phyloP scores from a whole-genome alignment of 2,329 filamentous ascomycete species.

The Clathrospora elynae region DNA sequence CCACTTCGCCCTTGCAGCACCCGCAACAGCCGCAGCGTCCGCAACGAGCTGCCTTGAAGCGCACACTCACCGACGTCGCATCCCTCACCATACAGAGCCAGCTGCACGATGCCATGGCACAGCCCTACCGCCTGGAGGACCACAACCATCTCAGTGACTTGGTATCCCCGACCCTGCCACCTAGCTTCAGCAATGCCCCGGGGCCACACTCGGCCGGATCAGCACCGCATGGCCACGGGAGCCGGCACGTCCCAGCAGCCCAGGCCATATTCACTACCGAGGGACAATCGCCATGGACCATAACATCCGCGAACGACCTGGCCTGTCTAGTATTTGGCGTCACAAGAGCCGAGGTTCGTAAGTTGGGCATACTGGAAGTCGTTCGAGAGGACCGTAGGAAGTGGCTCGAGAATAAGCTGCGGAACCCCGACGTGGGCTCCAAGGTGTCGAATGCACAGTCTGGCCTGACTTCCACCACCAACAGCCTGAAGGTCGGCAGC shows the following conservation, averaged over 20 bases:
- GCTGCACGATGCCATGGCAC: conserved; percentile 81
- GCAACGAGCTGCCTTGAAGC: conserved; percentile 70
- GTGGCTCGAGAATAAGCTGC: conserved; percentile 87
- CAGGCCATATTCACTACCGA: conserved; percentile 99
- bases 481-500: conserved; percentile 68
- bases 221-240: conserved; percentile 79
- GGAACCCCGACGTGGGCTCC: conserved; percentile 62
- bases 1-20: conserved; percentile 28
- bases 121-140: conserved; percentile 72
- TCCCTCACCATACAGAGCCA: conserved; percentile 77
- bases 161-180: conserved; percentile 51
- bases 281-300: conserved; percentile 87
- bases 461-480: conserved; percentile 46
- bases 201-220: conserved; percentile 47
- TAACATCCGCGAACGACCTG: conserved; percentile 92
- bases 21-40: conserved; percentile 43
- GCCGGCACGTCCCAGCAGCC: conserved; percentile 85
- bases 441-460: conserved; percentile 45
- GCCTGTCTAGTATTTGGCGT: conserved; percentile 99
- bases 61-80: conserved; percentile 84
- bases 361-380: conserved; percentile 92
- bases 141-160: conserved; percentile 50
- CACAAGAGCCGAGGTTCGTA: conserved; percentile 91
- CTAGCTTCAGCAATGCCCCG: conserved; percentile 38
- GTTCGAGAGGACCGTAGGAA: conserved; percentile 85